phyloP scores from a whole-genome alignment of 2,329 filamentous ascomycete genomes.

The Phialophora verrucosa region DNA sequence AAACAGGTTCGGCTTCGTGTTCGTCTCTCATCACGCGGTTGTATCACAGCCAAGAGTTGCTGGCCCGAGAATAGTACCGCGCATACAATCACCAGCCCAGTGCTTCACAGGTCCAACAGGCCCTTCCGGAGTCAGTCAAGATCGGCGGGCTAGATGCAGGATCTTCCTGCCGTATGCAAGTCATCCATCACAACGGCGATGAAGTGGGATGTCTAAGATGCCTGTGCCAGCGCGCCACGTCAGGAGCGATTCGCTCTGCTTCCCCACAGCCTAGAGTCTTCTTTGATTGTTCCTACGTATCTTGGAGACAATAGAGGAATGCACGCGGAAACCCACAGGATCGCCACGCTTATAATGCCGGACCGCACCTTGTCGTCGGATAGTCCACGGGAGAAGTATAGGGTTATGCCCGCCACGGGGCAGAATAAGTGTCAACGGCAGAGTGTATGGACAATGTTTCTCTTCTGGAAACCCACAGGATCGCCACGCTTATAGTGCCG shows the following conservation, averaged over 20 bases:
- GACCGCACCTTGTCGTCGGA: too few species aligned
- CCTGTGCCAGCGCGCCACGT: too few species aligned
- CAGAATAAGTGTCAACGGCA: too few species aligned
- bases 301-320: too few species aligned
- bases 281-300: too few species aligned
- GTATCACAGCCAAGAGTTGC: constrained; percentile 8
- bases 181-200: neutral
- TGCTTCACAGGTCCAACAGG: neutral
- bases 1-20: neutral
- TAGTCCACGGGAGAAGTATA: too few species aligned
- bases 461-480: too few species aligned
- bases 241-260: neutral
- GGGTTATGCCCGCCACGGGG: too few species aligned
- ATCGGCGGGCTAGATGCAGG: neutral
- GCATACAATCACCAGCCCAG: neutral
- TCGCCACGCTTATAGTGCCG: too few species aligned
- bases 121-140: neutral
- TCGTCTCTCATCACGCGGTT: neutral
- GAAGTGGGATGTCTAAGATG: neutral
- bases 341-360: too few species aligned
- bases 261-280: neutral
- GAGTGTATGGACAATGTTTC: too few species aligned
- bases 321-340: too few species aligned
- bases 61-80: neutral
- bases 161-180: neutral